Conservation (phyloP, 371 early-diverging fungal species). For the Circinella umbellata region DNA sequence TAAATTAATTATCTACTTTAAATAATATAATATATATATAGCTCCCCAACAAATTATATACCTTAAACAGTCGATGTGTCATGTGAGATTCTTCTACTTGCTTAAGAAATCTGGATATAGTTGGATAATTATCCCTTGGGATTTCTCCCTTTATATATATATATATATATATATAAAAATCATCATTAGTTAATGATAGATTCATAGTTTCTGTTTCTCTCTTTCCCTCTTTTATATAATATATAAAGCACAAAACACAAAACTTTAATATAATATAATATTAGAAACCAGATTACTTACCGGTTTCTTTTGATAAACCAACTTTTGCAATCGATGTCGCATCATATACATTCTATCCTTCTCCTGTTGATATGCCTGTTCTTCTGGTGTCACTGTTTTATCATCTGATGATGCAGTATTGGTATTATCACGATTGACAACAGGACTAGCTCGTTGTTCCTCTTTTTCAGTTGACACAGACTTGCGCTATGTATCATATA, state of each 20-base stretch:
- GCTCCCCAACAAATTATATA: constrained; percentile 19
- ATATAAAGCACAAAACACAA: too few relatives aligned
- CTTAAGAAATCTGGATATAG: constrained; percentile 41
- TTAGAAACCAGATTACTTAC: constrained; percentile 22
- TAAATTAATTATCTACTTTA: too few relatives aligned
- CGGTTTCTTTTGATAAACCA: constrained; percentile 55
- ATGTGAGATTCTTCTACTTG: constrained; percentile 52
- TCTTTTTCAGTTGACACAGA: constrained; percentile 19
- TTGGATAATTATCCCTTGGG: constrained; percentile 47
- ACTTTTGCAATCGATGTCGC: constrained; percentile 47
- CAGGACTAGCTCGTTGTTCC: constrained; percentile 11
- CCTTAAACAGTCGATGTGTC: constrained; percentile 49
- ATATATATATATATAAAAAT: neutral
- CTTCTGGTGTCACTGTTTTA: constrained; percentile 13
- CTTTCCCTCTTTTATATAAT: neutral
- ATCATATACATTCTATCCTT: constrained; percentile 44
- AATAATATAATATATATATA: too few relatives aligned
- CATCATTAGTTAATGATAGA: neutral
- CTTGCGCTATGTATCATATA: constrained; percentile 27
- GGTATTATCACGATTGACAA: constrained; percentile 9
- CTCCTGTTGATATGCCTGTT: constrained; percentile 26
- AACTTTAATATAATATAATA: too few relatives aligned
- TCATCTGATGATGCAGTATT: constrained; percentile 1
- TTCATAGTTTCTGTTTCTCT: neutral
- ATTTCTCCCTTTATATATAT: constrained; percentile 44